Base-by-base conservation (phyloP, 208 protist genomes). In the Wallacemonas sp. region DNA sequence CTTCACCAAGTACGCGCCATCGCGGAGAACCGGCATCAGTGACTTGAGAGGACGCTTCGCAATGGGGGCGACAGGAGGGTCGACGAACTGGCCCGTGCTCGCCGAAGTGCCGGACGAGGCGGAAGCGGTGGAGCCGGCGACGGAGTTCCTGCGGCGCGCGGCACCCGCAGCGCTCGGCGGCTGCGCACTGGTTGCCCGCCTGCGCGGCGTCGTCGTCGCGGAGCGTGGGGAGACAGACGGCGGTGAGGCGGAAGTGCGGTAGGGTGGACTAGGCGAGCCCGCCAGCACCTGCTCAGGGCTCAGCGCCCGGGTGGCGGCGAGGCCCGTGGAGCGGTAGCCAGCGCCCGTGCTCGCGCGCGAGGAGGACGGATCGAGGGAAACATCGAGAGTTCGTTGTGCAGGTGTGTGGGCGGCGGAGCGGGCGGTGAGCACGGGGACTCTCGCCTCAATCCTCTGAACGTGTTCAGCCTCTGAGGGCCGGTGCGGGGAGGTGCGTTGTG, bases 21-120 rank as follows among this genome's bases (percentile, higher is more conserved):
- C 58, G 29, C 86, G 79, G 30, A 92, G 63, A 15, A 79, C 55
- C 44, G 77, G 77, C 82, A 92, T 89, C 8, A 89, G 68, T 0
- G 62, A 52, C 50, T 73, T 71, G 10, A 89, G 66, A 17, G 86
- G 80, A 4, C 73, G 73, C 59, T 76, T 77, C 0, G 76, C 41
- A 41, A 85, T 76, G 32, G 73, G 71, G 13, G 26, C 30, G 44
- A 38, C 26, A n/a, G 58, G 26, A 1, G 41, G 13, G 3, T 38
- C 46, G 15, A 55, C 12, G 19, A 59, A 32, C 9, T 39, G 34
- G 37, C 27, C 36, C 24, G 58, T 44, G 19, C 48, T 38, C 36
- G 24, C 50, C 13, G 50, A 57, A 3, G 30, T 8, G 17, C 17
- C 4, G n/a, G 32, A 57, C 9, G 50, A 19, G 5, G 30, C 33